phyloP scores from a whole-genome alignment of 495 filamentous ascomycete genomes.

The Bryoglossum gracile region DNA sequence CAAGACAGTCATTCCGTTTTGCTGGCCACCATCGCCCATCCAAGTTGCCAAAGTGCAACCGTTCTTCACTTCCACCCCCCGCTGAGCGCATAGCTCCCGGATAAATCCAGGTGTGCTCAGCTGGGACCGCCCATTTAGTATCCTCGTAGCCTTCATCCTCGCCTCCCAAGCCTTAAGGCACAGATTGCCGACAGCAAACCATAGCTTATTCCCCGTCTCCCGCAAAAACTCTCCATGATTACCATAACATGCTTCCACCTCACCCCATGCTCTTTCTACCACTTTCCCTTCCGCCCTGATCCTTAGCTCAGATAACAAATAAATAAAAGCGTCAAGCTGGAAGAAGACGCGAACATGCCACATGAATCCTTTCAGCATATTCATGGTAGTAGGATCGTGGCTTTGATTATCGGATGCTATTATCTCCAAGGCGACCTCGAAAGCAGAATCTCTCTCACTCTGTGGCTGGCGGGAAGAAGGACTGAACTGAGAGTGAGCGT shows the following conservation, averaged over 20 bases:
- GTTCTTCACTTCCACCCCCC: too few relatives aligned
- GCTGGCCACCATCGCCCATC: too few relatives aligned
- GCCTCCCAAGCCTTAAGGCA: slow-evolving; percentile 38
- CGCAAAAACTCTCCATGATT: slow-evolving; percentile 40
- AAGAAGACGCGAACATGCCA: slow-evolving; percentile 47
- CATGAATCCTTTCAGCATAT: slow-evolving; percentile 33
- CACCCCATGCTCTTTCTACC: slow-evolving; percentile 46
- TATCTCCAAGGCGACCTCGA: slow-evolving; percentile 35
- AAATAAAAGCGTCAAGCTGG: slow-evolving; percentile 46
- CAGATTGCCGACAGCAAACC: slow-evolving; percentile 34
- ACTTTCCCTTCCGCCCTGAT: slow-evolving; percentile 40
- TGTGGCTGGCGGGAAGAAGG: too few relatives aligned
- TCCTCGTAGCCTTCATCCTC: too few relatives aligned
- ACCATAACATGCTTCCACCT: slow-evolving; percentile 33
- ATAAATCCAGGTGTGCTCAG: too few relatives aligned
- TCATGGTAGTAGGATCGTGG: slow-evolving; percentile 33
- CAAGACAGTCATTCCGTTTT: too few relatives aligned
- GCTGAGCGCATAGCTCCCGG: too few relatives aligned
- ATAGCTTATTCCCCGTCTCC: slow-evolving; percentile 34
- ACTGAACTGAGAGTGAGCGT: too few relatives aligned
- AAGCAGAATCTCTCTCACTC: slow-evolving; percentile 38
- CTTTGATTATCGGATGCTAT: slow-evolving; percentile 37
- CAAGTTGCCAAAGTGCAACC: too few relatives aligned
- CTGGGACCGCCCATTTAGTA: too few relatives aligned
- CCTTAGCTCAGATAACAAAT: slow-evolving; percentile 44